phyloP scores from a whole-genome alignment of 108 stramenopile genomes.

The Nitzschia sp. region DNA sequence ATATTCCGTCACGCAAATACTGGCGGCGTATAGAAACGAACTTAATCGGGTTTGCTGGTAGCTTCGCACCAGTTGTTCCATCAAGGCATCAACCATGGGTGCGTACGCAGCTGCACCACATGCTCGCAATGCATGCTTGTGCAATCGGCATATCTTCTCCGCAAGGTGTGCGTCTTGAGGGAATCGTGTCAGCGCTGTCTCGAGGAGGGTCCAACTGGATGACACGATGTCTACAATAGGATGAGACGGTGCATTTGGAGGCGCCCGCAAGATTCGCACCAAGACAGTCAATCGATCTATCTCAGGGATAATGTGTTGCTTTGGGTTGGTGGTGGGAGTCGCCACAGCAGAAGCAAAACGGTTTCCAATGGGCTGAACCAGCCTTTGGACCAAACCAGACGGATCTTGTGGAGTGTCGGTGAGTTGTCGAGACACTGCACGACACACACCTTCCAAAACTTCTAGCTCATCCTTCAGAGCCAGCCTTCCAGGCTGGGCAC shows the following conservation, averaged over 20 bases:
- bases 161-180: slow-evolving; percentile 67
- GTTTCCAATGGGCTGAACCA: slow-evolving; percentile 80
- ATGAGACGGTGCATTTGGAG: slow-evolving; percentile 36
- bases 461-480: slow-evolving; percentile 86
- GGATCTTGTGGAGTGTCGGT: slow-evolving; percentile 36
- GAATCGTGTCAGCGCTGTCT: slow-evolving; percentile 59
- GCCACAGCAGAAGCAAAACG: slow-evolving; percentile 47
- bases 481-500: slow-evolving; percentile 45
- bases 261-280: slow-evolving; percentile 38
- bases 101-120: slow-evolving; percentile 72
- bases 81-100: slow-evolving; percentile 78
- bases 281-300: slow-evolving; percentile 84
- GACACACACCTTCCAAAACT: slow-evolving; percentile 87
- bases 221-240: slow-evolving; percentile 77
- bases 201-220: slow-evolving; percentile 82
- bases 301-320: slow-evolving; percentile 63
- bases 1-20: slow-evolving; percentile 86
- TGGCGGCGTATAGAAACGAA: slow-evolving; percentile 87
- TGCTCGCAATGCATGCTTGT: slow-evolving; percentile 89
- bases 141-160: slow-evolving; percentile 91
- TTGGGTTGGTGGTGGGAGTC: slow-evolving; percentile 41
- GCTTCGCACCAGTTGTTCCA: slow-evolving; percentile 65
- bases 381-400: slow-evolving; percentile 45
- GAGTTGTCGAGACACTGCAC: slow-evolving; percentile 62
- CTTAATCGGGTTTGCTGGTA: slow-evolving; percentile 72